Base-by-base conservation (phyloP, 2,329 filamentous ascomycete genomes). In the Fusarium incarnatum region DNA sequence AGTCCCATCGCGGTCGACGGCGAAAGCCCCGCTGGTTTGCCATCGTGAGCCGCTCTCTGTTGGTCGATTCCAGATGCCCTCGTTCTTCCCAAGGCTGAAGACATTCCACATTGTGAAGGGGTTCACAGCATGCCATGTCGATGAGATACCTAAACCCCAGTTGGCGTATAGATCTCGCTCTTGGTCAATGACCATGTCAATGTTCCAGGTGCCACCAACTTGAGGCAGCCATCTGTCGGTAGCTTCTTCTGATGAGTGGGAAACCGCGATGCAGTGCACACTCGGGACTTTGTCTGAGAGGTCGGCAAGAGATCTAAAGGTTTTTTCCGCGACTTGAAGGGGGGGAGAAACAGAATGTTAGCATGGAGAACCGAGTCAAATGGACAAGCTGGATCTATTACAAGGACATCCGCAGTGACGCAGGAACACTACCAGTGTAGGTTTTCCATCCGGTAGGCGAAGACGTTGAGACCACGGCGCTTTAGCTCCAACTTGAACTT, bases 331-430 rank as follows among this genome's bases (percentile, higher is more conserved):
- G 77, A 92, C 90, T 92, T 55, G 10, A 47, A 27, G 11, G 34
- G 16, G 11, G 16, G 6, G 18, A 18, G 32, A 37, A 37, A 37
- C 18, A 47, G 34, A 41, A 40, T 16, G 37, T 48, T 44, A 58
- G 42, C 25, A 42, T 28, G 40, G 27, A 16, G 34, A 30, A 15
- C 28, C 27, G 16, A n/a, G 25, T 27, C 15, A 20, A 23, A 20
- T 22, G 23, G 23, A n/a, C 16, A 45, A 9, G 16, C 27, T 16
- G 32, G 30, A 16, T 28, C 22, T 25, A 15, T 20, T 85, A 91
- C 91, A 92, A 13, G 91, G 91, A 80, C 91, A 92, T 34, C 91
- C 91, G 76, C 91, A 93, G 77, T 93, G 91, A 34, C 91, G 84
- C 8, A 94, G 83, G 74, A 94, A 94, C 18, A 88, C 85, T 22